Evolutionary conservation across 139 green algal species (phyloP).

Genomic region (Chlamydomonas eustigma): DNA sequence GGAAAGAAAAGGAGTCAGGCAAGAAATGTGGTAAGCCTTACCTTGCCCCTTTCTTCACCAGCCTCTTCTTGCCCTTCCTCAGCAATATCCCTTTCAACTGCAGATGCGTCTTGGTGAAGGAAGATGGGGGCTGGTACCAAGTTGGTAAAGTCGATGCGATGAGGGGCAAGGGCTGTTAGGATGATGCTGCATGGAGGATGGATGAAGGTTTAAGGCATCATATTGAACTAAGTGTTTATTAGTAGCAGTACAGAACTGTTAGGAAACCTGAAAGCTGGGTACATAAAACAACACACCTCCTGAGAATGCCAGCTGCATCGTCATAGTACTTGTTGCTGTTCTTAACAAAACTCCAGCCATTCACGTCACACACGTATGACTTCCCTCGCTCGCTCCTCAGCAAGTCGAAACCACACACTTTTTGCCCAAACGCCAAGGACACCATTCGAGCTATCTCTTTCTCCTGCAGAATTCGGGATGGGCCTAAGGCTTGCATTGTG

Average conservation of each 20-base stretch:
- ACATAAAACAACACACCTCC: slow-evolving; percentile 24
- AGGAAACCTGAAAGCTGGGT: too few species aligned
- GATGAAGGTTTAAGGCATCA: too few species aligned
- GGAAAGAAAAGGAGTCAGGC: too few species aligned
- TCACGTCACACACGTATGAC: slow-evolving; percentile 97
- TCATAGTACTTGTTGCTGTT: slow-evolving; percentile 97
- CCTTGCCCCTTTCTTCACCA: too few species aligned
- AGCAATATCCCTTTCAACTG: too few species aligned
- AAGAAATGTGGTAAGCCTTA: too few species aligned
- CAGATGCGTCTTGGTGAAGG: neutral
- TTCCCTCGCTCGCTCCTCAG: slow-evolving; percentile 55
- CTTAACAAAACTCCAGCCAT: slow-evolving; percentile 99
- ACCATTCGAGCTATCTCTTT: slow-evolving; percentile 93
- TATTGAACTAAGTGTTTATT: too few species aligned
- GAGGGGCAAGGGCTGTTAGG: slow-evolving; percentile 67
- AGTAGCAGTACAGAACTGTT: too few species aligned
- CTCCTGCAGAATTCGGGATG: too few species aligned
- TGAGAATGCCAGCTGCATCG: slow-evolving; percentile 60
- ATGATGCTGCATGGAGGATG: slow-evolving; percentile 53
- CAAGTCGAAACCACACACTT: slow-evolving; percentile 88
- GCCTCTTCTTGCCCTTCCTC: too few species aligned
- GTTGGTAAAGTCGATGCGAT: slow-evolving; percentile 49
- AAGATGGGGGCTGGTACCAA: neutral
- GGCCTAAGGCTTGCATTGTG: too few species aligned
- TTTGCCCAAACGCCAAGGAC: slow-evolving; percentile 91